Percentiles rank a stretch among this genome's conserved stretches.
Conservation (phyloP, 257 asterid species). For the Coffea canephora region DNA sequence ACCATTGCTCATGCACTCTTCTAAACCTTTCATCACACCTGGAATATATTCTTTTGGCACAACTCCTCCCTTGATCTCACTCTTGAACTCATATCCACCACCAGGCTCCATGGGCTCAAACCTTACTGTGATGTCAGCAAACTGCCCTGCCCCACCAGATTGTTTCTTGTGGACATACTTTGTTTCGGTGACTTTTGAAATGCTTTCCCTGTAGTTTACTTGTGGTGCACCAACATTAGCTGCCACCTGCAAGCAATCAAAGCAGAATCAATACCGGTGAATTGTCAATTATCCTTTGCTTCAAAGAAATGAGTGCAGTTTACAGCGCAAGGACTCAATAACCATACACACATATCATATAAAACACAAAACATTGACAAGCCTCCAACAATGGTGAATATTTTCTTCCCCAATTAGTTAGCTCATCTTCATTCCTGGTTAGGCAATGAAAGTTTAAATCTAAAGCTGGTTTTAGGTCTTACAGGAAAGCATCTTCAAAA, state of each 20-base stretch:
- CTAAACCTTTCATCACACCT: constrained; percentile 96
- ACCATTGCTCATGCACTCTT: constrained; percentile 92
- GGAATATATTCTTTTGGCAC: constrained; percentile 96
- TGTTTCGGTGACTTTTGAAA: constrained; percentile 70
- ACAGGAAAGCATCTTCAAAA: background rate
- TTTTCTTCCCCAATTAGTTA: background rate
- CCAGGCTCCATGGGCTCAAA: constrained; percentile 93
- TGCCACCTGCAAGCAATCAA: constrained; percentile 60
- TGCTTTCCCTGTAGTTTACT: constrained; percentile 96
- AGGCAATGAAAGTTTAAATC: background rate
- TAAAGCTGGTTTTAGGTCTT: background rate
- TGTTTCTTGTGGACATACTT: constrained; percentile 94
- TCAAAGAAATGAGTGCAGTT: background rate
- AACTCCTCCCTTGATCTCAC: constrained; percentile 95
- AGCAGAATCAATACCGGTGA: constrained; percentile 1
- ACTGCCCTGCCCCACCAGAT: constrained; percentile 96
- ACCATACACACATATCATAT: background rate
- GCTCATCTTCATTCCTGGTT: background rate
- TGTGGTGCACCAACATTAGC: constrained; percentile 99
- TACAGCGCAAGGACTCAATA: background rate
- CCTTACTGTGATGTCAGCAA: constrained; percentile 84
- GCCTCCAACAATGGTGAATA: background rate
- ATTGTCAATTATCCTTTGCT: background rate
- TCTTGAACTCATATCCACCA: constrained; percentile 88
- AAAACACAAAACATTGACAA: background rate